These are phyloP conservation scores for Backusella psychrophila DNA, from an alignment of 192 early-diverging fungal species.

Conservation along the genomic window DNA sequence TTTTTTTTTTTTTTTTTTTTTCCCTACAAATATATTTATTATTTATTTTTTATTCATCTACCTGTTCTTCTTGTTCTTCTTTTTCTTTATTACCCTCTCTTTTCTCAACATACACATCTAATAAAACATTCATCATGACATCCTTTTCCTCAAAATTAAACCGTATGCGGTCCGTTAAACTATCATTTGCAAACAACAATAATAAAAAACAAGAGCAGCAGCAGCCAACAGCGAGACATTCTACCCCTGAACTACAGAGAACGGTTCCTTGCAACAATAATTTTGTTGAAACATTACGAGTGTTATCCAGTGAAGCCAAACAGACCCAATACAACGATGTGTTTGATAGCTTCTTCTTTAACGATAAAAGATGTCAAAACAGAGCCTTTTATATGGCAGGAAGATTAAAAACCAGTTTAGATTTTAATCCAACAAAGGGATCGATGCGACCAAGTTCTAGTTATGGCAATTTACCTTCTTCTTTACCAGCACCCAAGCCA, in stretches of 20 bases:
- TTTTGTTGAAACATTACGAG: constrained; percentile 26
- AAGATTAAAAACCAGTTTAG: constrained; percentile 27
- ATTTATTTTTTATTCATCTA: not conserved
- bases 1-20: too few relatives aligned
- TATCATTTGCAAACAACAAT: not conserved
- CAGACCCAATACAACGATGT: constrained; percentile 23
- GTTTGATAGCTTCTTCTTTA: constrained; percentile 35
- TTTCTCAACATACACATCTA: not conserved
- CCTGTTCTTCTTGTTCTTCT: not conserved
- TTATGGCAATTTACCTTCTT: not conserved
- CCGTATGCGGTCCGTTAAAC: constrained; percentile 16
- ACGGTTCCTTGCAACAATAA: not conserved
- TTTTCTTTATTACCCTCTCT: not conserved
- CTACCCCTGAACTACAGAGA: not conserved
- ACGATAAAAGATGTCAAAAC: constrained; percentile 35
- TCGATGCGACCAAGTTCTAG: constrained; percentile 1
- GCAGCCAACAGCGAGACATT: not conserved
- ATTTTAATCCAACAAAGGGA: not conserved
- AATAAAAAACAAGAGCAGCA: not conserved
- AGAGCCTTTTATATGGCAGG: constrained; percentile 34
- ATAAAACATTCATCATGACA: not conserved
- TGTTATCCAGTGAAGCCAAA: constrained; percentile 21
- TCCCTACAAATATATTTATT: not conserved
- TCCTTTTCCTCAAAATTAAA: constrained; percentile 17
- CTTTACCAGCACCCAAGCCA: not conserved